Percentiles rank a stretch among this genome's conserved stretches.
Evolutionary conservation across 371 early-diverging fungal species (phyloP).

Genomic region (Basidiobolus meristosporus): DNA sequence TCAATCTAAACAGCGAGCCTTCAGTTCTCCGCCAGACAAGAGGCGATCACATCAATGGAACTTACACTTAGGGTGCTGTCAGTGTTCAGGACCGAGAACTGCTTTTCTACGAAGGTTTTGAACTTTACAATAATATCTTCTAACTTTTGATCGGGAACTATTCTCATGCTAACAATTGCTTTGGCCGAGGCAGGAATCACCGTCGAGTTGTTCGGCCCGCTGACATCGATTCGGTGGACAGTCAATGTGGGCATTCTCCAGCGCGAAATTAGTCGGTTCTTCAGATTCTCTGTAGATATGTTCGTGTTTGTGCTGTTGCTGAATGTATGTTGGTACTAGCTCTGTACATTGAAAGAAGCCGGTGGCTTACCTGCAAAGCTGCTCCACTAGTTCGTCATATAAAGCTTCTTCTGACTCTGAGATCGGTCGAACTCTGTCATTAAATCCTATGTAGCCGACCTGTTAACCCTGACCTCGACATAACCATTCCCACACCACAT

Average conservation of each 20-base stretch:
- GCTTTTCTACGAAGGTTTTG: slow-evolving; percentile 20
- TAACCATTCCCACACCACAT: slow-evolving; percentile 1
- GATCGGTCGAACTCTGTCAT: slow-evolving; percentile 28
- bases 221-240: slow-evolving; percentile 58
- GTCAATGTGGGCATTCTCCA: slow-evolving; percentile 69
- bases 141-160: slow-evolving; percentile 62
- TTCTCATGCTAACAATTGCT: slow-evolving; percentile 57
- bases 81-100: slow-evolving; percentile 25
- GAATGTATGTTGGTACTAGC: too few relatives aligned
- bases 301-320: too few relatives aligned
- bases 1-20: slow-evolving; percentile 15
- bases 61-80: slow-evolving; percentile 26
- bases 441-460: slow-evolving; percentile 24
- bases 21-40: neutral
- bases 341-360: too few relatives aligned
- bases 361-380: too few relatives aligned
- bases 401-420: slow-evolving; percentile 23
- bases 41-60: neutral
- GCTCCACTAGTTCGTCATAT: slow-evolving; percentile 5
- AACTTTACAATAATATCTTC: slow-evolving; percentile 33
- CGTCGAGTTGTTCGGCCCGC: slow-evolving; percentile 38
- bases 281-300: slow-evolving; percentile 16
- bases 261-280: slow-evolving; percentile 39
- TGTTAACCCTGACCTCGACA: too few relatives aligned
- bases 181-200: slow-evolving; percentile 51